Base-by-base conservation (phyloP, 352 stramenopile genomes). In the Phytophthora pinifolia region DNA sequence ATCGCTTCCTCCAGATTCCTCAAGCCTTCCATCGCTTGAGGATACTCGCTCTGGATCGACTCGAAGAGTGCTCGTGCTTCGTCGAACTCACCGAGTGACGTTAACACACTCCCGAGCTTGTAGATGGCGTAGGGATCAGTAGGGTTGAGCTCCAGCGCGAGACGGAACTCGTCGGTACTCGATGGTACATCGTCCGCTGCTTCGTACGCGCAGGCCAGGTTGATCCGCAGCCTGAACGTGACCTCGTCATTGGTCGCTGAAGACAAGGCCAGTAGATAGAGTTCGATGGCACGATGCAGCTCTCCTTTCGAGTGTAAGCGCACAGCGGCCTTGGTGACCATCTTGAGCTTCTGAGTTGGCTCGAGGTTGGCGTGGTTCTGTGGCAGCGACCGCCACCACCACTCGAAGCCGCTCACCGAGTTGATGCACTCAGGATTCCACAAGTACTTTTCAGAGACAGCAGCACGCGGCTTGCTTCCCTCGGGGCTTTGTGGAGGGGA, bases 341-440 rank as follows among this genome's bases (percentile, higher is more conserved):
- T 74, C 59, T 89, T 92, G n/a, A 92, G 63, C 45, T 89, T 88
- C 38, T 88, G 76, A 8, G 74, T 82, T 14, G 75, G 77, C 38
- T 87, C 74, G 9, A 92, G 55, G 41, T 50, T 83, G 0, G 72
- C 31, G 47, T 92, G 79, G 37, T 87, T 70, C 36, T 74, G 67
- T 9, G 82, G 82, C 0, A 92, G 62, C 20, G 82, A 89, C 5
- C 82, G 66, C 82, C 82, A 90, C 77, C 76, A 92, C 82, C 82
- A 92, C 47, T 89, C 77, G 50, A 90, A 90, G 3, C 82, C 77
- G 44, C 77, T 88, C 17, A 88, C 82, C 0, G 76, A 89, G 37
- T 87, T 87, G 33, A 92, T 86, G 38, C 72, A 82, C 30, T 89
- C 76, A 4, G 79, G 76, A 46, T 86, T 83, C 79, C 79, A 89